Percentiles rank a stretch among this genome's conserved stretches.
phyloP scores from a whole-genome alignment of 352 stramenopile genomes.

The Elongisporangium undulatum region DNA sequence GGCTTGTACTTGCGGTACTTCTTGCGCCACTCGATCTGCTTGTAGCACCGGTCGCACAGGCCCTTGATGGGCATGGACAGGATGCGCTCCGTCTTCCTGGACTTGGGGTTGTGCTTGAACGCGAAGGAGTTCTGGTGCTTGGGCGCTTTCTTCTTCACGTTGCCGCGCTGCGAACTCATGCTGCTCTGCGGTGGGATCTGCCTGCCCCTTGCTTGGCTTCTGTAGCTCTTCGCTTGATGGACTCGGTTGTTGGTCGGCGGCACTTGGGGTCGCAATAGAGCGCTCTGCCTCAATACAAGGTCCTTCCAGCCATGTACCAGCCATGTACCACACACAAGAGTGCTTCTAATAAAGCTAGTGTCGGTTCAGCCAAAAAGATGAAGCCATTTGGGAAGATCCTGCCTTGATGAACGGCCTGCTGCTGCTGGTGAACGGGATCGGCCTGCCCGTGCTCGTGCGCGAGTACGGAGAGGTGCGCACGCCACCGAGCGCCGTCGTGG shows the following conservation, averaged over 20 bases:
- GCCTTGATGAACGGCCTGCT: slow-evolving; percentile 26
- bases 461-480: slow-evolving; percentile 32
- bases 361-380: slow-evolving; percentile 8
- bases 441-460: slow-evolving; percentile 46
- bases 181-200: background rate
- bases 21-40: slow-evolving; percentile 98
- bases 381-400: slow-evolving; percentile 18
- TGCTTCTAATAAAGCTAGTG: too few relatives aligned
- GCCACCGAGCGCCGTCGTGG: slow-evolving; percentile 40
- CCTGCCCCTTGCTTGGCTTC: slow-evolving; percentile 1
- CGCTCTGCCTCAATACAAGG: background rate
- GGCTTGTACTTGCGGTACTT: slow-evolving; percentile 99
- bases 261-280: slow-evolving; percentile 6
- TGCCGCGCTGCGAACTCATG: slow-evolving; percentile 87
- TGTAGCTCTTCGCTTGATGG: background rate
- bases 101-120: slow-evolving; percentile 98
- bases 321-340: too few relatives aligned
- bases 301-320: too few relatives aligned
- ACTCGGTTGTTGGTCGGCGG: background rate
- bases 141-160: slow-evolving; percentile 84
- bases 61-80: slow-evolving; percentile 89
- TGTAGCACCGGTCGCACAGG: slow-evolving; percentile 91
- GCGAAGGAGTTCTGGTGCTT: slow-evolving; percentile 98
- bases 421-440: slow-evolving; percentile 38
- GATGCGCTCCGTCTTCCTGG: slow-evolving; percentile 96